These are phyloP conservation scores for Uncinocarpus reesii DNA, from an alignment of 2,329 filamentous ascomycete species.

Conservation along the genomic window DNA sequence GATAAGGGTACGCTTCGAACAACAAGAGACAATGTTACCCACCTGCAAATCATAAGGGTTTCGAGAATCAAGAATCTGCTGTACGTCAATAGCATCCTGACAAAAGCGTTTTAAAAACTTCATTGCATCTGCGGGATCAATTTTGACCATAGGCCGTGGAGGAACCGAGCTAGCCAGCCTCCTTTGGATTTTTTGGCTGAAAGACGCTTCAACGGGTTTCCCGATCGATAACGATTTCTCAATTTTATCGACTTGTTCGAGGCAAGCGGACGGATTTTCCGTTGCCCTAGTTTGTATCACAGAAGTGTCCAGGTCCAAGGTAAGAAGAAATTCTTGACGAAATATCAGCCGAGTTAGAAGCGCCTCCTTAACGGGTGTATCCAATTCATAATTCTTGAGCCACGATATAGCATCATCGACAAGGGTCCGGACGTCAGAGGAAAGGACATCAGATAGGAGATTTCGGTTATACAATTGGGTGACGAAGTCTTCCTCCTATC, in stretches of 20 bases:
- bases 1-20: neutral
- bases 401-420: slow-evolving; percentile 48
- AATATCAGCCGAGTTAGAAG: slow-evolving; percentile 57
- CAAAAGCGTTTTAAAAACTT: slow-evolving; percentile 60
- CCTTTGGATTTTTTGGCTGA: slow-evolving; percentile 84
- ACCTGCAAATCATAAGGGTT: slow-evolving; percentile 62
- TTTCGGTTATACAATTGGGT: slow-evolving; percentile 79
- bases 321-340: slow-evolving; percentile 43
- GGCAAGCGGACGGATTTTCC: slow-evolving; percentile 26
- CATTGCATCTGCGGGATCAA: slow-evolving; percentile 62
- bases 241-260: slow-evolving; percentile 44
- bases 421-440: slow-evolving; percentile 45
- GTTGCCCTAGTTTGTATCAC: slow-evolving; percentile 25
- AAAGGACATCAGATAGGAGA: slow-evolving; percentile 56
- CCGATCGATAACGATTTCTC: slow-evolving; percentile 53
- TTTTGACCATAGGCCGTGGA: slow-evolving; percentile 74
- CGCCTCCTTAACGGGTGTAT: slow-evolving; percentile 40
- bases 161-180: slow-evolving; percentile 87
- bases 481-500: slow-evolving; percentile 88
- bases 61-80: slow-evolving; percentile 56
- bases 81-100: slow-evolving; percentile 59
- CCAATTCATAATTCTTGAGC: slow-evolving; percentile 34
- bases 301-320: slow-evolving; percentile 32
- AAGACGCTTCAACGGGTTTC: slow-evolving; percentile 61
- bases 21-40: slow-evolving; percentile 23